Evolutionary conservation across 2,329 filamentous ascomycete species (phyloP).

Genomic region (Fusarium floridanum): DNA sequence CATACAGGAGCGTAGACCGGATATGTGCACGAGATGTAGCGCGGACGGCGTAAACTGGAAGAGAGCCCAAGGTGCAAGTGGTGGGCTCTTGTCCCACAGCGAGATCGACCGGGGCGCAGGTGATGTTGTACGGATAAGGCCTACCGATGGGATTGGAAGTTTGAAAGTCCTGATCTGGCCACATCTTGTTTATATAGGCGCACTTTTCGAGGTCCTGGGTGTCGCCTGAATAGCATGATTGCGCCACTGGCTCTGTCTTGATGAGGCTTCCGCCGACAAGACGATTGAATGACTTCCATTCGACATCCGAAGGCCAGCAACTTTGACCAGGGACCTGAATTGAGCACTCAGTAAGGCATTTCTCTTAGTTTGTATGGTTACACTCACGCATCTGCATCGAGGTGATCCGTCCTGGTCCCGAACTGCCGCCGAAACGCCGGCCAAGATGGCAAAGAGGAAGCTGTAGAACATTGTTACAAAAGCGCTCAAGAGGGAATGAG

Average conservation of each 20-base stretch:
- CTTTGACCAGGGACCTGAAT: slow-evolving; percentile 22
- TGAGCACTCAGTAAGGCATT: background rate
- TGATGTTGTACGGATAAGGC: slow-evolving; percentile 37
- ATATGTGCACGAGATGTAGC: slow-evolving; percentile 22
- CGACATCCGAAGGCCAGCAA: slow-evolving; percentile 23
- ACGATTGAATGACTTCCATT: slow-evolving; percentile 16
- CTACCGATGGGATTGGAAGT: slow-evolving; percentile 33
- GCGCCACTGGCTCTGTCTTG: slow-evolving; percentile 29
- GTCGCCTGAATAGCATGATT: slow-evolving; percentile 32
- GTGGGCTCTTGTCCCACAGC: slow-evolving; percentile 17
- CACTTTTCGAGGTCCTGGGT: slow-evolving; percentile 22
- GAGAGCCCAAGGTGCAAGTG: slow-evolving; percentile 26
- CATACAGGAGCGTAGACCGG: slow-evolving; percentile 6
- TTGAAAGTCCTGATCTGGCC: slow-evolving; percentile 36
- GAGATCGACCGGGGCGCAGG: slow-evolving; percentile 30
- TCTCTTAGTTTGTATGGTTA: background rate
- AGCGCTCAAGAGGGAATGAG: background rate
- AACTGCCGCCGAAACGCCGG: background rate
- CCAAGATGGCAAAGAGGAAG: background rate
- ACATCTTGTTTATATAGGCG: slow-evolving; percentile 32
- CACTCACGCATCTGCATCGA: slow-evolving; percentile 31
- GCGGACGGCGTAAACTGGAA: slow-evolving; percentile 27
- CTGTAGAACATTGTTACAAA: background rate
- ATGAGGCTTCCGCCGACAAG: slow-evolving; percentile 17
- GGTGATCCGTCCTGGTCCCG: background rate